Conservation (phyloP, 2,329 filamentous ascomycete genomes). For the Aspergillus viridinutans region DNA sequence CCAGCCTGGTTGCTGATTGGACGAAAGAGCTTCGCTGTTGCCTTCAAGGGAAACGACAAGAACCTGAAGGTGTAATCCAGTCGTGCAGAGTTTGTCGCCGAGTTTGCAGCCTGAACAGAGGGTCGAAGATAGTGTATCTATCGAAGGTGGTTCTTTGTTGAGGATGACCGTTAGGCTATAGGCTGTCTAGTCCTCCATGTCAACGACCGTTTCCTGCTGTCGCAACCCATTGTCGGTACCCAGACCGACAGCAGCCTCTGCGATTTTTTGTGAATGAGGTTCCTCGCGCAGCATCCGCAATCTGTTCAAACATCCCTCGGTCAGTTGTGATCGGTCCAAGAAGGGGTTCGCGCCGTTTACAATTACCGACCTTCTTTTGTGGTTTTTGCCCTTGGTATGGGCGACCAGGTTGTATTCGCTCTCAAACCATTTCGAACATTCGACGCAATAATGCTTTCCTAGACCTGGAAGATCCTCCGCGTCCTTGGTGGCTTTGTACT, state of each 20-base stretch:
- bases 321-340: constrained; percentile 1
- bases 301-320: constrained; percentile 44
- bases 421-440: constrained; percentile 97
- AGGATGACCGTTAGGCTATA: background rate
- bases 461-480: constrained; percentile 83
- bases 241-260: constrained; percentile 73
- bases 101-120: background rate
- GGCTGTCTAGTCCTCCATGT: constrained; percentile 38
- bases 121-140: background rate
- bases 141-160: background rate
- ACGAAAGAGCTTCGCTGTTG: constrained; percentile 9
- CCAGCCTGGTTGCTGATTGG: constrained; percentile 15
- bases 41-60: constrained; percentile 8
- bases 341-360: constrained; percentile 6
- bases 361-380: constrained; percentile 71
- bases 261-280: constrained; percentile 79
- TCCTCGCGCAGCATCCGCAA: constrained; percentile 77
- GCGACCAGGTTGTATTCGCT: constrained; percentile 68
- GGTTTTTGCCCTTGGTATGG: constrained; percentile 83
- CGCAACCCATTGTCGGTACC: constrained; percentile 62
- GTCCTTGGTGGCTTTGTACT: constrained; percentile 74
- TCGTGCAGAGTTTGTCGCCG: background rate
- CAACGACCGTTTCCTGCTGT: constrained; percentile 33
- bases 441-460: constrained; percentile 80
- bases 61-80: constrained; percentile 2